A percentile compares a stretch with the other conserved stretches of the same genome.
Evolutionary conservation across 257 asterid genomes (phyloP).

Genomic region (Nicotiana noctiflora): DNA sequence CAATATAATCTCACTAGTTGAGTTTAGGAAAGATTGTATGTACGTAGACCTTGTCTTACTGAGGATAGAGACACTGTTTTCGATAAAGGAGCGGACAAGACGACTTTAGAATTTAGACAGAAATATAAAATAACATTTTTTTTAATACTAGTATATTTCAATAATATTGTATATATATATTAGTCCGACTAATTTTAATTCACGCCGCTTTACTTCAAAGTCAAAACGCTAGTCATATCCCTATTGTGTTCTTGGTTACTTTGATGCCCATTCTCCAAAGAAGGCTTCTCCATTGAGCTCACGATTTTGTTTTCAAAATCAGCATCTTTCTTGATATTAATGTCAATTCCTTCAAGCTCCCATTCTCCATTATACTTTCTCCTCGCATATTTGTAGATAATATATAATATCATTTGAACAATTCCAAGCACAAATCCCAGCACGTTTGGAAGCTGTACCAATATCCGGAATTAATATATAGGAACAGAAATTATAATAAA

Average conservation of each 20-base stretch:
- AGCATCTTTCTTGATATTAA: conserved; percentile 9
- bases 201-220: no score
- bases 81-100: no score
- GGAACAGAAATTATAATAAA: no score
- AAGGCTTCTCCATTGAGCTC: background rate
- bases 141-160: no score
- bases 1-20: no score
- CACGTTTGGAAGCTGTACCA: conserved; percentile 52
- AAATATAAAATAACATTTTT: no score
- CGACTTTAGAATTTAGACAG: no score
- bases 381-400: conserved; percentile 41
- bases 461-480: background rate
- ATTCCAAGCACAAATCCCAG: conserved; percentile 56
- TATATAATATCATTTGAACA: conserved; percentile 52
- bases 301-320: background rate
- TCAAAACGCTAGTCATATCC: background rate
- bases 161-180: no score
- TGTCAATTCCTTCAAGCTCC: conserved; percentile 18
- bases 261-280: background rate
- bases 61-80: no score
- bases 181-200: no score
- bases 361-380: conserved; percentile 5
- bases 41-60: no score
- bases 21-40: no score
- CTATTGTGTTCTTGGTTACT: background rate